A percentile compares a stretch with the other conserved stretches of the same genome.
Evolutionary conservation across 192 early-diverging fungal genomes (phyloP).

Genomic region (Mortierella antarctica): DNA sequence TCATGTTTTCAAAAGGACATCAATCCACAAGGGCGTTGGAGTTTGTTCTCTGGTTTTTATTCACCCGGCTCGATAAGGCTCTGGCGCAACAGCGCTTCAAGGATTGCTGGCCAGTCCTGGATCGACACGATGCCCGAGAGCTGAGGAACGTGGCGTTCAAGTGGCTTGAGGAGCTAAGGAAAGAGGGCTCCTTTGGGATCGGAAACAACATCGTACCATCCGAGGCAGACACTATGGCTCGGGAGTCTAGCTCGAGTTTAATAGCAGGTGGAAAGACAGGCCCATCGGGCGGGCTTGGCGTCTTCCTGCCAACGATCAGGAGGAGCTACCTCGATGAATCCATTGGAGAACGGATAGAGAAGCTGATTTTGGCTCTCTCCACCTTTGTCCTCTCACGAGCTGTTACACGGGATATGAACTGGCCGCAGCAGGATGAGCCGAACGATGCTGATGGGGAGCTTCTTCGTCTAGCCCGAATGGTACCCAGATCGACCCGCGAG

Average conservation of each 20-base stretch:
- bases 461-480: not conserved
- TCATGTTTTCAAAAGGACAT: conserved; percentile 64
- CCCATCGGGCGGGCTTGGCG: conserved; percentile 15
- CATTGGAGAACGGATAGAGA: conserved; percentile 41
- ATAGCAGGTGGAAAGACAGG: not conserved
- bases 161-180: conserved; percentile 69
- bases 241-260: not conserved
- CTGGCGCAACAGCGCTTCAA: conserved; percentile 59
- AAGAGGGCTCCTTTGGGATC: conserved; percentile 46
- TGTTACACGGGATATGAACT: not conserved
- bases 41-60: conserved; percentile 65
- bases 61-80: conserved; percentile 52
- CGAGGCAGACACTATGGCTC: not conserved
- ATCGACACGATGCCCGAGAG: conserved; percentile 63
- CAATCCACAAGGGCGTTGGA: conserved; percentile 68
- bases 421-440: not conserved
- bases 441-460: not conserved
- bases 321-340: conserved; percentile 49
- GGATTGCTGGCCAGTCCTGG: conserved; percentile 66
- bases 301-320: conserved; percentile 40
- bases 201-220: conserved; percentile 15
- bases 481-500: not conserved
- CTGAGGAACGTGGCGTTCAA: conserved; percentile 67
- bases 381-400: conserved; percentile 26
- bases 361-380: conserved; percentile 37